Base-by-base conservation (phyloP, 331 rosid genomes). In the Pyrus hybrid region DNA sequence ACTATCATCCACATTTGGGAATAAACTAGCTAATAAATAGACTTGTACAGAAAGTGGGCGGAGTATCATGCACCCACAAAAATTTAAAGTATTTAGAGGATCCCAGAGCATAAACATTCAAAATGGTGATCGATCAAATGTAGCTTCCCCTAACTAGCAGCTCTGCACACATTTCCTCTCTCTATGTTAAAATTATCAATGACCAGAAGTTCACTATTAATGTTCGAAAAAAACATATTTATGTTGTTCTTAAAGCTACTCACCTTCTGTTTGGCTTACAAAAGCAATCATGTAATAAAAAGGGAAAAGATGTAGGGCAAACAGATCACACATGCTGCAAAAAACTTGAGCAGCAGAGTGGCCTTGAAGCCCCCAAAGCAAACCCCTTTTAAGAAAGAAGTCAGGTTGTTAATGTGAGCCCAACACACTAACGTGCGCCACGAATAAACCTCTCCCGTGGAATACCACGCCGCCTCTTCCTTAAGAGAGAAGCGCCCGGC, bases 401-500 rank as follows among this genome's bases (percentile, higher is more conserved):
- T 43, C 16, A 0, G 49, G 49, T 12, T 43, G 16, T 43, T 12
- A 43, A 43, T 43, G 49, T 43, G 49, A 43, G 49, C 49, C 49
- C 49, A 43, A 43, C 49, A 5, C 49, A 43, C n/a, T n/a, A n/a
- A n/a, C n/a, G n/a, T n/a, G n/a, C n/a, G n/a, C n/a, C n/a, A n/a
- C n/a, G n/a, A n/a, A n/a, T n/a, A n/a, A n/a, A n/a, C n/a, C n/a
- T n/a, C n/a, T n/a, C n/a, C n/a, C n/a, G n/a, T n/a, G n/a, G 49
- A 43, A 43, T 43, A 43, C 49, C 49, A 43, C 49, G 49, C 49
- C 5, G 16, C 49, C 49, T 43, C 49, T 12, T 11, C 56, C 54
- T 72, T 22, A 87, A 76, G 91, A 84, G 91, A 87, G 76, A 81
- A 87, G 93, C 51, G 91, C 97, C 87, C 92, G 92, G 94, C 94